phyloP scores from a whole-genome alignment of 805 yeast species.

The Saccharomyces mikatae region DNA sequence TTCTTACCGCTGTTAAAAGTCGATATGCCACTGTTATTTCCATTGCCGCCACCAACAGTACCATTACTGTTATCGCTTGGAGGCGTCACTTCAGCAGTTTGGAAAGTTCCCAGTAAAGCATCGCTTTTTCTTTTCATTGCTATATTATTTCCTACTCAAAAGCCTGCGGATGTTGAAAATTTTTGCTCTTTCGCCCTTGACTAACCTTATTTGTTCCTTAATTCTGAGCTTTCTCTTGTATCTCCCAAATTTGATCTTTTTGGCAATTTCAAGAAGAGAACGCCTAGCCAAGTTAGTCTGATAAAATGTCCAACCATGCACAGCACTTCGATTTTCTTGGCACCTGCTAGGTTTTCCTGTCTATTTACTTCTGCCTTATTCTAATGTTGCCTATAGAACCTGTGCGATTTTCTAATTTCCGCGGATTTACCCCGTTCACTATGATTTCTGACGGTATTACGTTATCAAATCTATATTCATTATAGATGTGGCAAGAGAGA shows the following conservation, averaged over 20 bases:
- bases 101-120: not conserved
- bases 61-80: not conserved
- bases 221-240: not conserved
- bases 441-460: not conserved
- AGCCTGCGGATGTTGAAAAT: not conserved
- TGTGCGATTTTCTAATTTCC: not conserved
- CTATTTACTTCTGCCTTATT: not conserved
- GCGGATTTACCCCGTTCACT: not conserved
- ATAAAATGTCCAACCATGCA: not conserved
- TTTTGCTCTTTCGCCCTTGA: not conserved
- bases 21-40: not conserved
- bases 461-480: not conserved
- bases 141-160: not conserved
- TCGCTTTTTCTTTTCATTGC: not conserved
- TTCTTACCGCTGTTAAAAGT: constrained; percentile 4
- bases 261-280: not conserved
- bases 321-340: not conserved
- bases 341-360: not conserved
- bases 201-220: not conserved
- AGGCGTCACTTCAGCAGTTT: not conserved
- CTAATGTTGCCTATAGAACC: not conserved
- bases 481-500: not conserved
- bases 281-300: not conserved
- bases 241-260: not conserved
- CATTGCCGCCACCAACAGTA: not conserved